phyloP scores from a whole-genome alignment of 306 rosid species.

The Vigna unguiculata region DNA sequence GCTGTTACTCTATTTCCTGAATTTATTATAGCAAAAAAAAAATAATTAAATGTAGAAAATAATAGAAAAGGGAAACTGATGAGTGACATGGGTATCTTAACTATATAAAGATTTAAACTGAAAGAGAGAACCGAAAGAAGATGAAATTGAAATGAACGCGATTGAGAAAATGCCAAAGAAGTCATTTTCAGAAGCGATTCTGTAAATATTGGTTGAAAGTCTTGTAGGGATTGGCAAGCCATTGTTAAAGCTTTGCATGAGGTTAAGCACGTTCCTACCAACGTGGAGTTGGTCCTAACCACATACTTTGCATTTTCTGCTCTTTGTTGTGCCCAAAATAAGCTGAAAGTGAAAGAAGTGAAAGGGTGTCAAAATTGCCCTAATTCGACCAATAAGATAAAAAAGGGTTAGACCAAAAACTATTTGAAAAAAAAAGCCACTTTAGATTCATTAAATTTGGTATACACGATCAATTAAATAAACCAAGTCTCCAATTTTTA shows the following conservation, averaged over 20 bases:
- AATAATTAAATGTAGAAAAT: background rate
- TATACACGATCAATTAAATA: background rate
- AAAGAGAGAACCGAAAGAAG: background rate
- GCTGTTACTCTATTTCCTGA: too few relatives aligned
- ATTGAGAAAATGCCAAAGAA: slow-evolving; percentile 48
- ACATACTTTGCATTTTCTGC: slow-evolving; percentile 18
- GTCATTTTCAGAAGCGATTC: slow-evolving; percentile 54
- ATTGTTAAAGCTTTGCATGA: background rate
- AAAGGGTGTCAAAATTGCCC: background rate
- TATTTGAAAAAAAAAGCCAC: background rate
- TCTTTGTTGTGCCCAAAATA: background rate
- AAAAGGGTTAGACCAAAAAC: background rate
- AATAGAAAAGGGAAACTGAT: background rate
- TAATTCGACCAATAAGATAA: background rate
- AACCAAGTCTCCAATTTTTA: background rate
- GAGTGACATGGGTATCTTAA: background rate
- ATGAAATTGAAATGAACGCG: slow-evolving; percentile 2
- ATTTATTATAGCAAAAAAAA: too few relatives aligned
- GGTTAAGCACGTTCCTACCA: slow-evolving; percentile 3
- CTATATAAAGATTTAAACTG: background rate
- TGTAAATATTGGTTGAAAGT: slow-evolving; percentile 56
- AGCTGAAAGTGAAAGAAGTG: background rate
- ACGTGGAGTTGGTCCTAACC: slow-evolving; percentile 56
- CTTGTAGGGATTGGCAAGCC: slow-evolving; percentile 40
- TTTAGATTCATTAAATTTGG: background rate